Evolutionary conservation across 1,284 basidiomycete genomes (phyloP).

Genomic region (Tylopilus sp.): DNA sequence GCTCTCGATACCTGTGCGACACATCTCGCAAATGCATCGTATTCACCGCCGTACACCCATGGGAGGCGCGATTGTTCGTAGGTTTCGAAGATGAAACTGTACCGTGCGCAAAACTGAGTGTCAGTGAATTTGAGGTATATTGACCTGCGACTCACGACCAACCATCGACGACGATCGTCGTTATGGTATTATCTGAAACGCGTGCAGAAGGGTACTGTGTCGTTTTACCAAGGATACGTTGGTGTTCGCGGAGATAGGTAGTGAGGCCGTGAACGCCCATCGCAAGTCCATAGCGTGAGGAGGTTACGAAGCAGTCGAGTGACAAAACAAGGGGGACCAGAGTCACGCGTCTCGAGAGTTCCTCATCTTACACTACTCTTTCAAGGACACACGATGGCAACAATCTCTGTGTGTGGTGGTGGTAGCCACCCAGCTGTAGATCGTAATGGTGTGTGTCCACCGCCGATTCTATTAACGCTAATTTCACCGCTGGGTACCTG

Average conservation of each 20-base stretch:
- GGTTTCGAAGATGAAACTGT: slow-evolving; percentile 76
- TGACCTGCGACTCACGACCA: slow-evolving; percentile 71
- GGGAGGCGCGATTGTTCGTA: slow-evolving; percentile 62
- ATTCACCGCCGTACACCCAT: slow-evolving; percentile 88
- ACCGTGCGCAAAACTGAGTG: background rate
- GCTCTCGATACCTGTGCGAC: slow-evolving; percentile 55
- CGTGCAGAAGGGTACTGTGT: slow-evolving; percentile 35
- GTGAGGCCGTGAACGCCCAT: slow-evolving; percentile 85
- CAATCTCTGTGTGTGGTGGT: background rate
- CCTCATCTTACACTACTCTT: no score
- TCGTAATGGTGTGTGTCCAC: background rate
- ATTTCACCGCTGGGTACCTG: background rate
- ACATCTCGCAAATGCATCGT: slow-evolving; percentile 53
- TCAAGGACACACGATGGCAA: slow-evolving; percentile 12
- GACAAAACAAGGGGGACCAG: background rate
- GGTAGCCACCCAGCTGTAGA: slow-evolving; percentile 12
- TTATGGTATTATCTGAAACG: slow-evolving; percentile 13
- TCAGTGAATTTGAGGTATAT: background rate
- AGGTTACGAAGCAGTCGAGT: background rate
- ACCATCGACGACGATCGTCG: slow-evolving; percentile 71
- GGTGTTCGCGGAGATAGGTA: slow-evolving; percentile 74
- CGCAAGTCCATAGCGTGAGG: slow-evolving; percentile 8
- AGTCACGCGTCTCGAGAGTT: background rate
- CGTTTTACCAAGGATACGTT: slow-evolving; percentile 54
- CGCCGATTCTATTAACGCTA: background rate